phyloP scores from a whole-genome alignment of 2,329 filamentous ascomycete species.

The Phaeoacremonium minimum region DNA sequence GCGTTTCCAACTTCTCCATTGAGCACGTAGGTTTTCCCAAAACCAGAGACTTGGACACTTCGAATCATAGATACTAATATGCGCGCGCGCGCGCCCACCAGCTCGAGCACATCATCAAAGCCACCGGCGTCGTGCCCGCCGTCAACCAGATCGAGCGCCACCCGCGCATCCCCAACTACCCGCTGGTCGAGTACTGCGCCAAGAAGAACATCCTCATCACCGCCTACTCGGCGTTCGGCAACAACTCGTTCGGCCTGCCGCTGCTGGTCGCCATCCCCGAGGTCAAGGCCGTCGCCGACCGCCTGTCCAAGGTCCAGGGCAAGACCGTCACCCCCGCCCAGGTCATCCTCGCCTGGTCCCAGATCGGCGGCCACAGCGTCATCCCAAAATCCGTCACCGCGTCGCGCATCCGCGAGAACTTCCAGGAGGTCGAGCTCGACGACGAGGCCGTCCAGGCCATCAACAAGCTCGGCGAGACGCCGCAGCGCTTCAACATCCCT shows the following conservation, averaged over 20 bases:
- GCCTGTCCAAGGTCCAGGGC: constrained; percentile 31
- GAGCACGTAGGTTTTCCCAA: constrained; percentile 27
- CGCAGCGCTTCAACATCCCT: constrained; percentile 40
- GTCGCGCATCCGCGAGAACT: constrained; percentile 65
- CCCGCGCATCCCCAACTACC: constrained; percentile 56
- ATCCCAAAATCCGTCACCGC: constrained; percentile 73
- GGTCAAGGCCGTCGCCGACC: constrained; percentile 52
- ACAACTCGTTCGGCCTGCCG: constrained; percentile 36
- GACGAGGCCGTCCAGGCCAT: constrained; percentile 56
- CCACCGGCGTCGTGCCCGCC: constrained; percentile 52
- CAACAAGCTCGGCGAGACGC: constrained; percentile 53
- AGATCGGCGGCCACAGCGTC: constrained; percentile 59
- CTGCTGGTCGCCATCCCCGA: constrained; percentile 55
- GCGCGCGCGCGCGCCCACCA: constrained; percentile 5
- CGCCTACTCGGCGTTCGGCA: constrained; percentile 57
- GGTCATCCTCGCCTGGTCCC: constrained; percentile 53
- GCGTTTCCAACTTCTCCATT: constrained; percentile 70
- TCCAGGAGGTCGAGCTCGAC: constrained; percentile 59
- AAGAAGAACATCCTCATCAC: constrained; percentile 62
- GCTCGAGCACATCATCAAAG: constrained; percentile 52
- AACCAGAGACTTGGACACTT: constrained; percentile 2
- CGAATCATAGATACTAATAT: neutral
- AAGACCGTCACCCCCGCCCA: constrained; percentile 39
- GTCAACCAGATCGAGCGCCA: constrained; percentile 69
- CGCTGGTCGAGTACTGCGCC: constrained; percentile 56